Evolutionary conservation across 2,329 filamentous ascomycete genomes (phyloP), one percentile per base, ranked within the genome.

Genomic region (Rhynchosporium agropyri): DNA sequence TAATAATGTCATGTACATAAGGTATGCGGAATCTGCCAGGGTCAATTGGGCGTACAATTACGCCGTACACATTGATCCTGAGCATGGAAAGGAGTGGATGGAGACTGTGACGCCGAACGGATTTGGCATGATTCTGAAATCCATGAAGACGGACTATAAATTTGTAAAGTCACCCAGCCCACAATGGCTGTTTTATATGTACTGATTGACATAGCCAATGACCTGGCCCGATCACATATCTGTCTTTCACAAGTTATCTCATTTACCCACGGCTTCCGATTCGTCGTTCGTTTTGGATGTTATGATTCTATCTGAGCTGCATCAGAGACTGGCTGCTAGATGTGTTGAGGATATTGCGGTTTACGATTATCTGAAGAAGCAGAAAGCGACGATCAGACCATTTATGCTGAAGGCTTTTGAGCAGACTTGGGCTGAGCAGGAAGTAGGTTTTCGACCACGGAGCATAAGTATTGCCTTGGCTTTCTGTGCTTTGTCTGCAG

Each of bases 121-220:
- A 0, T 79, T 87, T 20, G 92, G 93, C 0, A 74, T 97, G 61
- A 95, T 97, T 63, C 77, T 97, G 72, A 84, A 86, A 70, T 91
- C 87, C 69, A 92, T 97, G 68, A 89, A 84, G 70, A 88, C 90
- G 0, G 89, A 96, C 68, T 97, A 89, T 77, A 97, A 97, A 78
- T 92, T 96, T 78, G 91, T 95, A 74, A 67, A 88, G 81, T 43
- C 42, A 49, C 26, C 36, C 36, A 26, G 66, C 51, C 48, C 4
- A 12, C 3, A 9, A n/a, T 45, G 51, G 42, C 53, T 1, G 12
- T 13, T 46, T 31, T 3, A 49, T 40, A 51, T 46, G 38, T 54
- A 38, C 46, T 55, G 12, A 36, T 45, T 55, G 40, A 62, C 7
- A 3, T 68, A 92, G 90, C 91, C 92, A 15, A 89, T 97, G 84